These are phyloP conservation scores for Cladosporium phlei DNA, from an alignment of 2,329 filamentous ascomycete species.

Conservation along the genomic window DNA sequence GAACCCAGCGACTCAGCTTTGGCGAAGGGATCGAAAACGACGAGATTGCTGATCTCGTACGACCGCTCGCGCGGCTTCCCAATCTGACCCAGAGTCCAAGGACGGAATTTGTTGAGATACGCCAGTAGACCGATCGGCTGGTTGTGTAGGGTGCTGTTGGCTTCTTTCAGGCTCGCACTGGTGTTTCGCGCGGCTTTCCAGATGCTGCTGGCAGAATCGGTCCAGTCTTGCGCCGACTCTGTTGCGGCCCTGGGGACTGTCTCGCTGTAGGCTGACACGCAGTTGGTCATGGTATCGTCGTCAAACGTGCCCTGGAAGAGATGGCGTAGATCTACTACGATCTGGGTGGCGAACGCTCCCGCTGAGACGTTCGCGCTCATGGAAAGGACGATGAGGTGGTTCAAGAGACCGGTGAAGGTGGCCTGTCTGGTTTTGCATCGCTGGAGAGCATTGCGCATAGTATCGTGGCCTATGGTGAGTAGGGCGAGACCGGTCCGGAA, in stretches of 20 bases:
- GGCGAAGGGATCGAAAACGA: conserved; percentile 31
- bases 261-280: conserved; percentile 23
- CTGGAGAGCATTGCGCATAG: conserved; percentile 28
- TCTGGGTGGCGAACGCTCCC: conserved; percentile 36
- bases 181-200: conserved; percentile 35
- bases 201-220: not conserved
- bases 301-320: conserved; percentile 25
- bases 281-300: conserved; percentile 35
- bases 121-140: conserved; percentile 42
- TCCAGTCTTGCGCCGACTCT: not conserved
- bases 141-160: conserved; percentile 32
- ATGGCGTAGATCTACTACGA: conserved; percentile 39
- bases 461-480: conserved; percentile 28
- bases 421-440: conserved; percentile 31
- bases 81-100: conserved; percentile 39
- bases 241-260: conserved; percentile 7
- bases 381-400: conserved; percentile 38
- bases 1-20: not conserved
- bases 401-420: conserved; percentile 41
- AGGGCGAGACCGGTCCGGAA: conserved; percentile 30
- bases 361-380: conserved; percentile 31
- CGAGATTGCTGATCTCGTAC: conserved; percentile 46
- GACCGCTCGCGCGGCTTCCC: conserved; percentile 37
- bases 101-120: conserved; percentile 38
- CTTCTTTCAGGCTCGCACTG: conserved; percentile 32